A percentile compares a stretch with the other conserved stretches of the same genome.
Conservation (phyloP, 2,329 filamentous ascomycete genomes). For the Hymenoscyphus repandus region DNA sequence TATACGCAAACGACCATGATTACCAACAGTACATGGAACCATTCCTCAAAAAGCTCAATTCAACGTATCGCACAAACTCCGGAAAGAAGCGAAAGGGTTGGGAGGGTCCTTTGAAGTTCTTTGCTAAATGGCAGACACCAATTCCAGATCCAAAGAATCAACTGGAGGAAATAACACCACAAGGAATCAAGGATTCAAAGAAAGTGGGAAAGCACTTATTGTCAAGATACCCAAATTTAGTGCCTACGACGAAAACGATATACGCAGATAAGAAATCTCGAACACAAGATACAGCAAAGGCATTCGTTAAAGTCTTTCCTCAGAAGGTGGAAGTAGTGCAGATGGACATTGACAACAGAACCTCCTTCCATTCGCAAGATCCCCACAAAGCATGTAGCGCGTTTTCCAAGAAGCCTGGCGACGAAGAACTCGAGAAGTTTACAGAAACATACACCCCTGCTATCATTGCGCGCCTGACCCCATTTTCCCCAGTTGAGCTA, state of each 20-base stretch:
- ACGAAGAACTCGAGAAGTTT: slow-evolving; percentile 32
- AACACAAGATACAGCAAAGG: slow-evolving; percentile 28
- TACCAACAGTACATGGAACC: slow-evolving; percentile 53
- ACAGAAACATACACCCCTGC: slow-evolving; percentile 53
- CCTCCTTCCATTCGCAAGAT: slow-evolving; percentile 36
- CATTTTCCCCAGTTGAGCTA: slow-evolving; percentile 55
- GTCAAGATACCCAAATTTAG: slow-evolving; percentile 24
- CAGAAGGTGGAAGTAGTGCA: slow-evolving; percentile 26
- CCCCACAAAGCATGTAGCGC: slow-evolving; percentile 55
- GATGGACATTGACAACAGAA: slow-evolving; percentile 44
- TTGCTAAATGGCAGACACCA: slow-evolving; percentile 26
- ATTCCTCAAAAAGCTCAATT: slow-evolving; percentile 52
- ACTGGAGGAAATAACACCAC: slow-evolving; percentile 27
- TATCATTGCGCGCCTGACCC: slow-evolving; percentile 52
- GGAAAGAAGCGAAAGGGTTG: slow-evolving; percentile 23
- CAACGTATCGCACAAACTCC: slow-evolving; percentile 32
- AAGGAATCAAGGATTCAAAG: slow-evolving; percentile 26
- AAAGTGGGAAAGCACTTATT: slow-evolving; percentile 27
- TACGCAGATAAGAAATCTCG: slow-evolving; percentile 28
- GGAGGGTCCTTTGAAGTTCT: slow-evolving; percentile 24
- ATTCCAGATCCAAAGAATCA: slow-evolving; percentile 29
- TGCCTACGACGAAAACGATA: slow-evolving; percentile 27
- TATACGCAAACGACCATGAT: slow-evolving; percentile 56
- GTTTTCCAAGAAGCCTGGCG: slow-evolving; percentile 34
- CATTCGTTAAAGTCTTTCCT: slow-evolving; percentile 25